Base-by-base conservation (phyloP, 1,139 yeast species). In the Sugiyamaella novakii region DNA sequence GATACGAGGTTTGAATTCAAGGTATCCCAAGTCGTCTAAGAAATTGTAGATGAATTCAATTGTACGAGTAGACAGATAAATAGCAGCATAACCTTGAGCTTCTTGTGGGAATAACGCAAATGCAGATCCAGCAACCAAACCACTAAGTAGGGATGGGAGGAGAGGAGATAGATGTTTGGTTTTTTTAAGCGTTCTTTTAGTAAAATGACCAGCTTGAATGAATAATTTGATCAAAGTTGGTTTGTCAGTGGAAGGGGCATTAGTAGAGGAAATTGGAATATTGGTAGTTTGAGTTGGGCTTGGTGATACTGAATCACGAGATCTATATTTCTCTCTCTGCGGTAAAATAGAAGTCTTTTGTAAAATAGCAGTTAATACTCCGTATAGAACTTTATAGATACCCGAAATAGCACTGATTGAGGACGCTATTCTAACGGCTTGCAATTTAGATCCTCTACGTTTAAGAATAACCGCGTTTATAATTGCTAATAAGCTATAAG, bases 11-110 rank as follows among this genome's bases (percentile, higher is more conserved):
- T 68, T 62, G 60, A 63, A 62, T 4, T 58, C 60, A 40, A 68
- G 53, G 44, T 54, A 58, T 5, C 69, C 72, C 22, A 59, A 49
- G 52, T 69, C 72, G 28, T 69, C 70, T 39, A 68, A 56, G 46
- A 56, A 63, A 52, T 70, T 69, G 58, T 66, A 68, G 8, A 59
- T 47, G 54, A 64, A 65, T 54, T 71, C 75, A 10, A 60, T 61
- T 1, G 71, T 66, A 43, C 69, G 62, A n/a, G 68, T 57, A 5
- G 65, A 60, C 5, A 60, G 46, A 51, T 67, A 70, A 28, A 70
- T 55, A n/a, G 71, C 72, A 18, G 62, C 50, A 43, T 62, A 61
- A 25, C 62, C 60, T 21, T 66, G 55, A 8, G 57, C 60, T 2
- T 55, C 54, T 14, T 44, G 49, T 7, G 55, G 54, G 41, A 65